Percentiles rank a stretch among this genome's conserved stretches.
phyloP scores from a whole-genome alignment of 2,329 filamentous ascomycete genomes.

The Thelonectria rubi region DNA sequence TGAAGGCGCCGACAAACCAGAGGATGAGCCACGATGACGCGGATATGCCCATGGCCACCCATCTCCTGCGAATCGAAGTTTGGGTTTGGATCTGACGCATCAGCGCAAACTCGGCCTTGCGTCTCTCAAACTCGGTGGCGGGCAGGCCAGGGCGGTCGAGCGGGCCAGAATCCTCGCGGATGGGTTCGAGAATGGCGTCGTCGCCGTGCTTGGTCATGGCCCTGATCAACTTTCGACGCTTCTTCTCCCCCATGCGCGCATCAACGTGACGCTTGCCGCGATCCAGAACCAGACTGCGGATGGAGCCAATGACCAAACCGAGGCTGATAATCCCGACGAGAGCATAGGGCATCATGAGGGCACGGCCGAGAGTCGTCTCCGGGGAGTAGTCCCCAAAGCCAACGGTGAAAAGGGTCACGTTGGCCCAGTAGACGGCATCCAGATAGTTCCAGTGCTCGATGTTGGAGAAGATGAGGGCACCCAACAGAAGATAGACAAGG shows the following conservation, averaged over 20 bases:
- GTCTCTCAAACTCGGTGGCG: slow-evolving; percentile 63
- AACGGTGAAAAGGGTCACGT: slow-evolving; percentile 74
- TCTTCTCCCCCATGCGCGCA: slow-evolving; percentile 68
- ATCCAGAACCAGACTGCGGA: slow-evolving; percentile 72
- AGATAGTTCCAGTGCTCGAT: slow-evolving; percentile 80
- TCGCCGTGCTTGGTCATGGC: slow-evolving; percentile 56
- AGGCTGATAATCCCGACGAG: slow-evolving; percentile 85
- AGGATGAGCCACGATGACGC: slow-evolving; percentile 74
- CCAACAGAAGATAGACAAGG: slow-evolving; percentile 81
- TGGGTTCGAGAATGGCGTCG: slow-evolving; percentile 60
- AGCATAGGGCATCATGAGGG: slow-evolving; percentile 83
- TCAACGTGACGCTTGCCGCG: slow-evolving; percentile 63
- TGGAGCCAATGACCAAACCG: slow-evolving; percentile 83
- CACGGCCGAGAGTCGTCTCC: slow-evolving; percentile 65
- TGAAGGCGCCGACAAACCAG: slow-evolving; percentile 81
- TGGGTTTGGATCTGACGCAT: slow-evolving; percentile 83
- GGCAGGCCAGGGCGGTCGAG: slow-evolving; percentile 23
- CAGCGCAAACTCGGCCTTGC: slow-evolving; percentile 76
- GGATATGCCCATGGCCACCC: slow-evolving; percentile 77
- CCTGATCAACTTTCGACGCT: slow-evolving; percentile 59
- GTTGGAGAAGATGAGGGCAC: slow-evolving; percentile 76
- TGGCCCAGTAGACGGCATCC: slow-evolving; percentile 82
- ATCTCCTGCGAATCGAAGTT: slow-evolving; percentile 73
- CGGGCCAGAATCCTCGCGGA: slow-evolving; percentile 41
- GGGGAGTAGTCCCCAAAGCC: slow-evolving; percentile 67